Conservation (phyloP, 1,284 basidiomycete species). For the Sphaerobolus stellatus region DNA sequence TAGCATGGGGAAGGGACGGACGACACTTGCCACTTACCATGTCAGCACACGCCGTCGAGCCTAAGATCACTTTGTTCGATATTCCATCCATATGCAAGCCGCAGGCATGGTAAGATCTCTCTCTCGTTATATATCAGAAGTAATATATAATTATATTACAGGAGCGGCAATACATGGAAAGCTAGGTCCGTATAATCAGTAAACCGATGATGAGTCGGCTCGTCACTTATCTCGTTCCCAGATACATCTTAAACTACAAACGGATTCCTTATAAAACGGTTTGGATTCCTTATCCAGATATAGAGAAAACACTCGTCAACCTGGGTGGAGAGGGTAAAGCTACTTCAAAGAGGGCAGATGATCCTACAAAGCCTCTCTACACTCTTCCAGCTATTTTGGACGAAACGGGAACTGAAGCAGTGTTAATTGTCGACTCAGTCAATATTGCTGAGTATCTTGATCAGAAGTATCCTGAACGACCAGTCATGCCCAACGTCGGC, state of each 20-base stretch:
- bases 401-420: constrained; percentile 10
- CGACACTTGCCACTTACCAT: too few relatives aligned
- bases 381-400: constrained; percentile 21
- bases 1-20: too few relatives aligned
- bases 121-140: neutral
- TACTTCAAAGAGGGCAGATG: neutral
- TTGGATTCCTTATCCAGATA: constrained; percentile 21
- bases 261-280: constrained; percentile 20
- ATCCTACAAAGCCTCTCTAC: constrained; percentile 18
- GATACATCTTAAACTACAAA: constrained; percentile 23
- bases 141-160: neutral
- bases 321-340: too few relatives aligned
- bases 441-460: constrained; percentile 23
- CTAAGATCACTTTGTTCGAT: constrained; percentile 64
- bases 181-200: constrained; percentile 1
- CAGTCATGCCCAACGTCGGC: neutral
- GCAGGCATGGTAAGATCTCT: constrained; percentile 52
- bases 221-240: constrained; percentile 6
- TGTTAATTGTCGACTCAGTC: constrained; percentile 17
- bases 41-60: constrained; percentile 39
- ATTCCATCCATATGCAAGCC: constrained; percentile 52
- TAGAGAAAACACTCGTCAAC: constrained; percentile 15
- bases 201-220: neutral
- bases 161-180: constrained; percentile 8
- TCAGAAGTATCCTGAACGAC: constrained; percentile 18